Evolutionary conservation across 129 eudicot species (phyloP).

Genomic region (Smallanthus sonchifolius): DNA sequence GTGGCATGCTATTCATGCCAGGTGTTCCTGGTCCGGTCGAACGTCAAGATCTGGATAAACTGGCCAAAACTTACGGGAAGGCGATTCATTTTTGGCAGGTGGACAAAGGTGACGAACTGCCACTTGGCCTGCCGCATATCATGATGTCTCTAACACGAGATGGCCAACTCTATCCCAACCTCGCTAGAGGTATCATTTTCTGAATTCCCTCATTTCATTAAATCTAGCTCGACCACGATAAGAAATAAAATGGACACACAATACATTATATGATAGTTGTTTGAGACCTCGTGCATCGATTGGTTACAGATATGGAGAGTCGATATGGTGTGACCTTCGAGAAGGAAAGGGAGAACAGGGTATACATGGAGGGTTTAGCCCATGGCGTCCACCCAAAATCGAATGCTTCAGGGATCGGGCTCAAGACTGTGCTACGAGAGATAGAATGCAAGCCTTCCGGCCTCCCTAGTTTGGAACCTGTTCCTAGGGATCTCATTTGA

Average conservation of each 20-base stretch:
- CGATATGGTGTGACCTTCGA: conserved; percentile 44
- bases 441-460: conserved; percentile 59
- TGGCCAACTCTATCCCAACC: conserved; percentile 59
- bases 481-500: conserved; percentile 61
- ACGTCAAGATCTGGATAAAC: conserved; percentile 65
- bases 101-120: conserved; percentile 68
- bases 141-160: conserved; percentile 95
- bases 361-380: conserved; percentile 49
- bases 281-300: background rate
- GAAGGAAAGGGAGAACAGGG: conserved; percentile 64
- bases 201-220: background rate
- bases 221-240: background rate
- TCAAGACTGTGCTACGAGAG: conserved; percentile 73
- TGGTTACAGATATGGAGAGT: conserved; percentile 50
- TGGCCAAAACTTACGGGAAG: conserved; percentile 76
- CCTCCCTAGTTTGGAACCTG: conserved; percentile 35
- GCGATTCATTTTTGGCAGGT: conserved; percentile 93
- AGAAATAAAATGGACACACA: background rate
- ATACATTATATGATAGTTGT: no score
- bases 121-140: conserved; percentile 75
- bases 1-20: conserved; percentile 82
- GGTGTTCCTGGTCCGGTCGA: conserved; percentile 76
- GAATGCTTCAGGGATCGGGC: conserved; percentile 65
- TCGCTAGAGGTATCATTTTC: conserved; percentile 49
- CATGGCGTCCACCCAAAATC: conserved; percentile 80